Base-by-base conservation (phyloP, 192 early-diverging fungal species). In the Martensiomyces pterosporus region DNA sequence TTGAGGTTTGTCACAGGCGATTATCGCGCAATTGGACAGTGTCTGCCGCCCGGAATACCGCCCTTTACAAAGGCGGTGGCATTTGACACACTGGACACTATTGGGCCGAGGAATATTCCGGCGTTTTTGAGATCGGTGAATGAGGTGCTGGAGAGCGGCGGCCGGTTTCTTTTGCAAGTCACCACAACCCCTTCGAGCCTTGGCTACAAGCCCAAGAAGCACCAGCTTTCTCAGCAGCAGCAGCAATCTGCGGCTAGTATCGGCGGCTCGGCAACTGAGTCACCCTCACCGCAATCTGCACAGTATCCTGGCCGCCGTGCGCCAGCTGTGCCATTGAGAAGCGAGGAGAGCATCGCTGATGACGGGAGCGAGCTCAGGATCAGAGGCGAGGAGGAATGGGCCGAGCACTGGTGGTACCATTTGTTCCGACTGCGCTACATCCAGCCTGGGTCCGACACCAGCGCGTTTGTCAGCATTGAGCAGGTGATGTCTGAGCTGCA, bases 341-440 rank as follows among this genome's bases (percentile, higher is more conserved):
- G n/a, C n/a, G n/a, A n/a, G n/a, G n/a, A n/a, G n/a, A n/a, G n/a
- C n/a, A n/a, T n/a, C n/a, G n/a, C n/a, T 15, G 42, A 39, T 9
- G 42, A 50, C 6, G 33, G 3, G 24, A 21, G 23, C 16, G 43
- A 27, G 15, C 22, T 44, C 4, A 22, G 38, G 6, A 9, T 32
- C 1, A 33, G 42, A 7, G 55, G 58, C 9, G 57, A 57, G 3
- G 62, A 65, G 21, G 58, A 62, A 48, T 55, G 55, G 58, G 64
- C 70, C 0, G 70, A 76, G 52, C 55, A 57, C 46, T 70, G 67
- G 62, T 69, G 67, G 62, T 76, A 76, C 63, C 74, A 76, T 52
- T 61, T 62, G 67, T 76, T 66, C 53, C 50, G 62, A 9, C 63
- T 66, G 48, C 36, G 39, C 19, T 49, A 65, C 40, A 70, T 76